Conservation (phyloP, 345 rosid species). For the Eucalyptus pauciflora region DNA sequence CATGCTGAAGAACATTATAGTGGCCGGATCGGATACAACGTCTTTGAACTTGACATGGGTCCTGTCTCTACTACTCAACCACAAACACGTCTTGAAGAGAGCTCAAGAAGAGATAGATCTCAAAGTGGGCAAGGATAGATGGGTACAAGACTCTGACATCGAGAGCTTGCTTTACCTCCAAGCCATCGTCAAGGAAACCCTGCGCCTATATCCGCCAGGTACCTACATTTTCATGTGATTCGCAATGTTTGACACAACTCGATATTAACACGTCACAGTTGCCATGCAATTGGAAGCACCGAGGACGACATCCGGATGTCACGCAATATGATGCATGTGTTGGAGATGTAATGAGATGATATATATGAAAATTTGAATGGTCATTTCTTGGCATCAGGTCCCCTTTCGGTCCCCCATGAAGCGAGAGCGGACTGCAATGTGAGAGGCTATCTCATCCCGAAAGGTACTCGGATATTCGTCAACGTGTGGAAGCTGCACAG, state of each 20-base stretch:
- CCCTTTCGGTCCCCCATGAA: conserved; percentile 19
- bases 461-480: conserved; percentile 16
- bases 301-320: not conserved
- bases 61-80: not conserved
- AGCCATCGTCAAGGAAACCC: conserved; percentile 54
- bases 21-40: not conserved
- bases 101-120: conserved; percentile 50
- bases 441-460: conserved; percentile 5
- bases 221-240: not conserved
- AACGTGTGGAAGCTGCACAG: conserved; percentile 28
- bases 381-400: not conserved
- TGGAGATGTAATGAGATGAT: not conserved
- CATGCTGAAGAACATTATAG: conserved; percentile 11
- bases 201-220: conserved; percentile 38
- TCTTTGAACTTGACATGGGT: not conserved
- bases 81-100: not conserved
- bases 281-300: not conserved
- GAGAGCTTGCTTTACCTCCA: conserved; percentile 27
- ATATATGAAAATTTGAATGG: not conserved
- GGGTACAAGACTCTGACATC: conserved; percentile 51
- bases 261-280: not conserved
- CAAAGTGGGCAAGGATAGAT: conserved; percentile 22
- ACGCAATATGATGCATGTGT: not conserved
- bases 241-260: too few relatives aligned
- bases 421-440: conserved; percentile 15